Base-by-base conservation (phyloP, 2,329 filamentous ascomycete genomes). In the Fusarium papillatum region DNA sequence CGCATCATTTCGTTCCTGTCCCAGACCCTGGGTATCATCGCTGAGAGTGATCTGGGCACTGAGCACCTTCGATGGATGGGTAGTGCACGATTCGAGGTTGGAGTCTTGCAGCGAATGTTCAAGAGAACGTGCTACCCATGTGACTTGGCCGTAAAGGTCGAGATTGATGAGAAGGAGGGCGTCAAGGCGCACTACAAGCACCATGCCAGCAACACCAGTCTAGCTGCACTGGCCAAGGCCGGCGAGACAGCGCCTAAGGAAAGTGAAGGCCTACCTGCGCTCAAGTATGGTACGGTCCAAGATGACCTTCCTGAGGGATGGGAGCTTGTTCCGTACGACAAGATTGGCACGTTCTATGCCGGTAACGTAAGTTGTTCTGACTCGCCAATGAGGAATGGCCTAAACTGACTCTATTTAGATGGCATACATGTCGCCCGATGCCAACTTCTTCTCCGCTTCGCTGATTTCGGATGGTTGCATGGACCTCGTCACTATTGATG, bases 1-100 rank as follows among this genome's bases (percentile, higher is more conserved):
- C 92, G 95, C 65, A 93, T 89, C 7, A 87, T 98, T 31, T 98
- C 95, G 22, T 98, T 98, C 85, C 89, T 98, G 53, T 98, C 95
- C 13, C 97, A 98, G 83, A 90, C 95, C 0, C 90, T 98, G 31
- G 97, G 97, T 26, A 94, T 98, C 71, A 91, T 98, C 43, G 97
- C 97, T 2, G 97, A 98, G 81, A 91, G 91, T 61, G 97, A 99
- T 83, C 88, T 99, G 16, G 96, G 91, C 4, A 99, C 97, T 0
- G 97, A 99, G 80, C 87, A 97, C 80, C 85, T 98, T 74, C 93
- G 97, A 53, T 98, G 96, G 96, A 96, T 99, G 93, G 97, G 97
- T 22, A 90, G 90, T 60, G 89, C 92, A 36, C 91, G 97, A 66
- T 99, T 99, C 80, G 95, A 94, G 1, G 93, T 93, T 80, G 97